Evolutionary conservation across 192 early-diverging fungal genomes (phyloP).

Genomic region (Coemansia sp.): DNA sequence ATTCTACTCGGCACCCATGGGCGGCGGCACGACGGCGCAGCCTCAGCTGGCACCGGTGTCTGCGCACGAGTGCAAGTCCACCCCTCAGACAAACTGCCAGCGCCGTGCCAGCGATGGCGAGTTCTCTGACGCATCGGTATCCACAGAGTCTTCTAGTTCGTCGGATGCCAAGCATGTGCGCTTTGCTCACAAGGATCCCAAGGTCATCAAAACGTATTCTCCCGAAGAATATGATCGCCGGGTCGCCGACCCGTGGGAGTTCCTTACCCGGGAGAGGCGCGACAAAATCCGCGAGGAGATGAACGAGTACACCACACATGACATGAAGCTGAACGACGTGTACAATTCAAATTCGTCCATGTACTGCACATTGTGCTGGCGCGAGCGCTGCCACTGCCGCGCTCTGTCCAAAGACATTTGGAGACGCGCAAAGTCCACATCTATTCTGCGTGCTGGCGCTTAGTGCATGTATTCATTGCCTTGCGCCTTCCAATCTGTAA

Average conservation of each 20-base stretch:
- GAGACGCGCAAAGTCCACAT: conserved; percentile 45
- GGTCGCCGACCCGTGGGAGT: conserved; percentile 52
- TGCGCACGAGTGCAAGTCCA: conserved; percentile 20
- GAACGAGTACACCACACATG: conserved; percentile 43
- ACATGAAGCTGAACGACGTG: conserved; percentile 51
- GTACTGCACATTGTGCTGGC: conserved; percentile 56
- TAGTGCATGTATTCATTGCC: conserved; percentile 8
- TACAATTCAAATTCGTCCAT: conserved; percentile 47
- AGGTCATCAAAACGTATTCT: conserved; percentile 42
- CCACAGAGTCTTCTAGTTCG: conserved; percentile 12
- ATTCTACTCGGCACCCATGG: conserved; percentile 45
- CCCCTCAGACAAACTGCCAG: conserved; percentile 7
- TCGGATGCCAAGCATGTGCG: conserved; percentile 33
- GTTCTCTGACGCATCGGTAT: conserved; percentile 13
- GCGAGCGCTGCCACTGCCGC: conserved; percentile 51
- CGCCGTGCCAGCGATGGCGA: conserved; percentile 30
- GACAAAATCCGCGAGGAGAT: conserved; percentile 49
- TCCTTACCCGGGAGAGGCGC: conserved; percentile 40
- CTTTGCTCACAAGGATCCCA: conserved; percentile 33
- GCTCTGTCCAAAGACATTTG: conserved; percentile 52
- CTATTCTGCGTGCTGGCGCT: conserved; percentile 49
- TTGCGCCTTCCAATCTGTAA: conserved; percentile 1
- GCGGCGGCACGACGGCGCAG: neutral
- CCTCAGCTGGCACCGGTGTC: neutral
- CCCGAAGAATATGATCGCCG: conserved; percentile 54